Evolutionary conservation across 768 basidiomycete genomes (phyloP), one percentile per base, ranked within the genome.

Genomic region (Leccinellum luteum): DNA sequence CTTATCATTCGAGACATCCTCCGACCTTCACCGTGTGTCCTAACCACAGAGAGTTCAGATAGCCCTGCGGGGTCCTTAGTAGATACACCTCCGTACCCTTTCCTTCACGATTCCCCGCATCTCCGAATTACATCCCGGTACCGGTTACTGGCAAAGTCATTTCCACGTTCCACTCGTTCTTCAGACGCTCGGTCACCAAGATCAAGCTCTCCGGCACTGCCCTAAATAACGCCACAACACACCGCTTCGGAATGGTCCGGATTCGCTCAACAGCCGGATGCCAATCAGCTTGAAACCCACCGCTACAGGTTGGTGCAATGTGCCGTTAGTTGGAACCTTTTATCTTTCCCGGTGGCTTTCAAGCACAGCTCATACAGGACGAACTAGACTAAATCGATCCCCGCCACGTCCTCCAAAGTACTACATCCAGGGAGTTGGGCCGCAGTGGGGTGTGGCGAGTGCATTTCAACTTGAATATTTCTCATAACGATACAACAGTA

Each of bases 191-290:
- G 10, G 9, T n/a, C 38, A n/a, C n/a, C 4, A n/a, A n/a, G 38
- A 41, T 4, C 9, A 41, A 41, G 38, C 38, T 19, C 38, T n/a
- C 38, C 38, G 38, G 38, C n/a, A 41, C 38, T 41, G 38, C 38
- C 38, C 8, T 41, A n/a, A 12, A 25, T 25, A n/a, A 25, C 30
- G 5, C 23, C 8, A 28, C 44, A 43, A n/a, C n/a, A 43, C n/a
- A 23, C 9, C 17, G 6, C 31, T 14, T 5, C 60, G 49, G n/a
- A 41, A n/a, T 10, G 49, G 60, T 7, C 53, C 60, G 60, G 49
- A 50, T 25, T 5, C 10, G 31, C 17, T 23, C 38, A 48, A 12
- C 27, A 50, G 17, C n/a, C 38, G n/a, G n/a, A 41, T 41, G n/a
- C 38, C 4, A n/a, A n/a, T 41, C 38, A 41, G 9, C 38, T n/a